Percentiles rank a stretch among this genome's conserved stretches.
Evolutionary conservation across 1,284 basidiomycete genomes (phyloP).

Genomic region (Ceratobasidium sp.): DNA sequence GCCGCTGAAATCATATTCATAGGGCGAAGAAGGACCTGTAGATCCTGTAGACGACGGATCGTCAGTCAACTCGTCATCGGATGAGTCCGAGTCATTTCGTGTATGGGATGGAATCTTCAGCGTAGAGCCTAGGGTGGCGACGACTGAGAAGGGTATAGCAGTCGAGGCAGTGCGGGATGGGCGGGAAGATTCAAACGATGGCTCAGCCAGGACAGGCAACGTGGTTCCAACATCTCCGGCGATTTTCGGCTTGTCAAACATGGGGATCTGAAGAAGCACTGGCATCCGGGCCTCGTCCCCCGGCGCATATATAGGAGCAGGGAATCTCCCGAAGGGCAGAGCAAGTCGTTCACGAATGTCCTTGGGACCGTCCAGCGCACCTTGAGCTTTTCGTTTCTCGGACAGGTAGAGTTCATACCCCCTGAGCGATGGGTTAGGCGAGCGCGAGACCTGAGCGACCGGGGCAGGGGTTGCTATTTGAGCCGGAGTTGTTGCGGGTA

Average conservation of each 20-base stretch:
- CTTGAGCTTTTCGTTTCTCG: constrained; percentile 39
- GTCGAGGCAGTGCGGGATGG: background rate
- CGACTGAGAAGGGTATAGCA: constrained; percentile 32
- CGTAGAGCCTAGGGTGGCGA: constrained; percentile 26
- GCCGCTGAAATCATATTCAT: constrained; percentile 21
- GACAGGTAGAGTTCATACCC: constrained; percentile 23
- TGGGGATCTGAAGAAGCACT: constrained; percentile 23
- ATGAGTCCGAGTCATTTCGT: constrained; percentile 42
- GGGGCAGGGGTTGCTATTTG: background rate
- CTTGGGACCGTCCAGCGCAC: constrained; percentile 36
- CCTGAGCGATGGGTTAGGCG: constrained; percentile 4
- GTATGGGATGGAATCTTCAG: constrained; percentile 37
- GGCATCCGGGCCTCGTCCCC: constrained; percentile 30
- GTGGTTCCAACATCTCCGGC: constrained; percentile 28
- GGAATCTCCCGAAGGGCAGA: constrained; percentile 1
- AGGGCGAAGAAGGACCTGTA: constrained; percentile 31
- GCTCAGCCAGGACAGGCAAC: constrained; percentile 32
- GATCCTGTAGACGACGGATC: constrained; percentile 38
- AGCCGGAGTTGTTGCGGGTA: too few species aligned
- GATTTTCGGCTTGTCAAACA: constrained; percentile 32
- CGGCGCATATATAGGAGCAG: background rate
- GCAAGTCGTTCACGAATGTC: constrained; percentile 35
- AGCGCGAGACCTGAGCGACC: background rate
- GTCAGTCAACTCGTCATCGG: constrained; percentile 40
- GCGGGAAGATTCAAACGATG: constrained; percentile 27